Percentiles rank a stretch among this genome's conserved stretches.
phyloP scores from a whole-genome alignment of 1,139 yeast species.

The Candida sanyaensis region DNA sequence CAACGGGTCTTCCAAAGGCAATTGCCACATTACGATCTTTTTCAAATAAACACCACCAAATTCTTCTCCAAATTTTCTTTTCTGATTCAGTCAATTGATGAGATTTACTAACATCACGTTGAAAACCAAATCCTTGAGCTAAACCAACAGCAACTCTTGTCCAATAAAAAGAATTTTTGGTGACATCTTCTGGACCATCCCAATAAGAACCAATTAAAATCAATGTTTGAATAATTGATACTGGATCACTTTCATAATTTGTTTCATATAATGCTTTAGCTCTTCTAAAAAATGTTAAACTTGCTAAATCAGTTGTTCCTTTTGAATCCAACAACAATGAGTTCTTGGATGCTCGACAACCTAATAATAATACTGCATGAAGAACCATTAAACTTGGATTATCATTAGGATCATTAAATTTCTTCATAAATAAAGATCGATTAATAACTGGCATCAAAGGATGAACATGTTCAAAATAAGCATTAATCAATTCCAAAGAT shows the following conservation, averaged over 20 bases:
- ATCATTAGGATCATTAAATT: slow-evolving; percentile 56
- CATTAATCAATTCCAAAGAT: slow-evolving; percentile 61
- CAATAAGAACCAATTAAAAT: slow-evolving; percentile 69
- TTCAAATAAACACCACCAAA: slow-evolving; percentile 81
- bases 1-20: slow-evolving; percentile 75
- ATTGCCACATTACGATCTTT: slow-evolving; percentile 74
- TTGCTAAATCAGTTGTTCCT: slow-evolving; percentile 59
- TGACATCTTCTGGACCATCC: slow-evolving; percentile 80
- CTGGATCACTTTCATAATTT: slow-evolving; percentile 71
- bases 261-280: slow-evolving; percentile 79
- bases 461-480: slow-evolving; percentile 67
- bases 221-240: slow-evolving; percentile 64
- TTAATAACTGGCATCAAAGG: slow-evolving; percentile 75
- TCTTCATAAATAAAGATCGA: slow-evolving; percentile 60
- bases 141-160: slow-evolving; percentile 69
- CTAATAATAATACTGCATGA: slow-evolving; percentile 71
- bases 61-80: slow-evolving; percentile 63
- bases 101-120: slow-evolving; percentile 50
- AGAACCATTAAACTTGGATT: slow-evolving; percentile 70
- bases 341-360: slow-evolving; percentile 62
- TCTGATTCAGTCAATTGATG: slow-evolving; percentile 37
- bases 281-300: slow-evolving; percentile 69
- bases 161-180: slow-evolving; percentile 79
- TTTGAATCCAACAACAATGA: slow-evolving; percentile 57
- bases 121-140: slow-evolving; percentile 82